Conservation (phyloP, 2,329 filamentous ascomycete genomes). For the Biscogniauxia marginata region DNA sequence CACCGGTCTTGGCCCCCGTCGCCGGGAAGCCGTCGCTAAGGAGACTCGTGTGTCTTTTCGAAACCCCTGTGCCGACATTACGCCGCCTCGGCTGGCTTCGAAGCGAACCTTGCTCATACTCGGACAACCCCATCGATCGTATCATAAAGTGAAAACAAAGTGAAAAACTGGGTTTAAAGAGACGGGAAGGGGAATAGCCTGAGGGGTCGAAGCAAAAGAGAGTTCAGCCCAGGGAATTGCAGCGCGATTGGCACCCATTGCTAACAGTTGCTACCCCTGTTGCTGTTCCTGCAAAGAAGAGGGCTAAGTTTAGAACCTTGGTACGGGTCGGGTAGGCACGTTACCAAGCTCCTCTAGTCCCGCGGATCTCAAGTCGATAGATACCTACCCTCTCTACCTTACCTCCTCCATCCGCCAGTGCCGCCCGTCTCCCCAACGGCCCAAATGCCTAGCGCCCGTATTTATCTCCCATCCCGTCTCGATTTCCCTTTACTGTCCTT, state of each 20-base stretch:
- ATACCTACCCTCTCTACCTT: neutral
- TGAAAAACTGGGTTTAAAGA: conserved; percentile 7
- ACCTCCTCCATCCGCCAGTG: conserved; percentile 3
- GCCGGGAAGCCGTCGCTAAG: neutral
- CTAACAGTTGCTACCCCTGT: conserved; percentile 18
- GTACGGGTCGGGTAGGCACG: conserved; percentile 7
- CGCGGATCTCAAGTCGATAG: neutral
- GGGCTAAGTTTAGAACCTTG: conserved; percentile 14
- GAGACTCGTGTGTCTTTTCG: neutral
- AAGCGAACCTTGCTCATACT: neutral
- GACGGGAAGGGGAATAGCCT: conserved; percentile 10
- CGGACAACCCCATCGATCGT: neutral
- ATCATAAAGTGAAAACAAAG: conserved; percentile 1
- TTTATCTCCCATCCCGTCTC: neutral
- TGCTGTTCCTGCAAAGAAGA: conserved; percentile 13
- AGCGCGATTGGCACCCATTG: conserved; percentile 12
- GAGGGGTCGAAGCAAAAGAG: conserved; percentile 15
- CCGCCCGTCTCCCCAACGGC: conserved; percentile 1
- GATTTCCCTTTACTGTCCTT: neutral
- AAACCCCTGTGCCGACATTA: neutral
- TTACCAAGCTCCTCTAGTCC: conserved; percentile 5
- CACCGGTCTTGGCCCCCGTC: no score
- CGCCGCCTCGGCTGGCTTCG: neutral
- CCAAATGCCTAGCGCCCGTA: conserved; percentile 3
- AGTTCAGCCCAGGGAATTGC: conserved; percentile 21